Conservation (phyloP, 73 alveolate genomes). For the Tetrahymena thermophila region DNA sequence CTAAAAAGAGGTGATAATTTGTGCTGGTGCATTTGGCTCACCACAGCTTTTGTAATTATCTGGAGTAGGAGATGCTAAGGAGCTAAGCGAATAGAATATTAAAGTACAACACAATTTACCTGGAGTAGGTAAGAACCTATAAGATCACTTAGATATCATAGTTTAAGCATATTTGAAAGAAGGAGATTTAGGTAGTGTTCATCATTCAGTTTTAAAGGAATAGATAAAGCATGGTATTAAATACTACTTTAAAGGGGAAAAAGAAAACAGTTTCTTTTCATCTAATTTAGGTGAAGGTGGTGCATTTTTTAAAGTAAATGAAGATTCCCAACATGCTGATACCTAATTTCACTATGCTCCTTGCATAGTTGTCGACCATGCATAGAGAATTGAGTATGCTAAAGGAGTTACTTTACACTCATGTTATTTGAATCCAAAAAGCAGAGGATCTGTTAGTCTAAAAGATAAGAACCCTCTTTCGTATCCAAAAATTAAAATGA, state of each 20-base stretch:
- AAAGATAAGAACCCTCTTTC: neutral
- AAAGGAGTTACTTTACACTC: neutral
- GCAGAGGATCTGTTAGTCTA: neutral
- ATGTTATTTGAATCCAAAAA: neutral
- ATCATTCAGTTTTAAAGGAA: neutral
- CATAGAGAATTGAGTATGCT: neutral
- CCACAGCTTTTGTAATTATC: neutral
- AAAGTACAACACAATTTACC: neutral
- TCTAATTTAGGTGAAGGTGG: neutral
- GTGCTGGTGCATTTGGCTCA: neutral
- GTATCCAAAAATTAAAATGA: neutral
- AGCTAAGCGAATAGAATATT: neutral
- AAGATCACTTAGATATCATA: neutral
- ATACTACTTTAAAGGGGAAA: neutral
- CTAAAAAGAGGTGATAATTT: neutral
- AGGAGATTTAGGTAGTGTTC: neutral
- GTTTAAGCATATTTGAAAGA: neutral
- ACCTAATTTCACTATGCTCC: neutral
- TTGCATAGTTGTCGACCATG: neutral
- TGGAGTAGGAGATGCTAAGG: constrained; percentile 1
- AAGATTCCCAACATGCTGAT: neutral
- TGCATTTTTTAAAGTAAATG: neutral
- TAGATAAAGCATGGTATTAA: neutral
- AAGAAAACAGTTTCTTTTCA: neutral
- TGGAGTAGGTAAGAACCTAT: neutral